These are phyloP conservation scores for Entophlyctis helioformis DNA, from an alignment of 192 early-diverging fungal species.

Conservation along the genomic window DNA sequence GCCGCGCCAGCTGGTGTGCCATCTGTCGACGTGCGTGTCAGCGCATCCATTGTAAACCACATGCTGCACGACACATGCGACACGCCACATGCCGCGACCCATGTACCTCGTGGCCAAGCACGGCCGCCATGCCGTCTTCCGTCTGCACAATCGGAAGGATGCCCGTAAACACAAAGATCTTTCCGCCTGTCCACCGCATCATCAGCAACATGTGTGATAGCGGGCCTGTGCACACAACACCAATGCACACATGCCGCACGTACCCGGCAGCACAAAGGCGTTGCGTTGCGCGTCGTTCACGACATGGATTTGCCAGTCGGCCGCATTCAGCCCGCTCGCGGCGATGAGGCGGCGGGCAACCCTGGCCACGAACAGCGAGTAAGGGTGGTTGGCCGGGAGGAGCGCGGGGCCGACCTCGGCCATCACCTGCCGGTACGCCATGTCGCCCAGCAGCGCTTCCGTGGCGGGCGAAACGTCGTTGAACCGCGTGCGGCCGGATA, in stretches of 20 bases:
- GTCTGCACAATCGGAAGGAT: constrained; percentile 67
- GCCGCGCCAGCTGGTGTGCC: constrained; percentile 83
- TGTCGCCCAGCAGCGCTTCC: too few species aligned
- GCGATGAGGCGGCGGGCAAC: constrained; percentile 61
- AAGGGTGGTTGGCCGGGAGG: constrained; percentile 53
- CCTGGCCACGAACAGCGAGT: constrained; percentile 46
- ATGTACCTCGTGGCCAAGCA: constrained; percentile 93
- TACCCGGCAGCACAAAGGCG: constrained; percentile 79
- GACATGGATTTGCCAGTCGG: constrained; percentile 89
- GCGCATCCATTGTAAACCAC: too few species aligned
- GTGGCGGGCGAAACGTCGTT: too few species aligned
- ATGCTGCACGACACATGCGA: too few species aligned
- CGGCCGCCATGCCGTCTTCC: constrained; percentile 84
- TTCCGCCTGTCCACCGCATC: constrained; percentile 31
- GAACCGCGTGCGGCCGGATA: too few species aligned
- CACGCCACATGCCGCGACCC: too few species aligned
- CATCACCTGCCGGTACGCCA: too few species aligned
- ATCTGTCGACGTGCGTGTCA: too few species aligned
- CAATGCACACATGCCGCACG: neutral
- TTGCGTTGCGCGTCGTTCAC: constrained; percentile 71
- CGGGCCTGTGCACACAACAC: neutral
- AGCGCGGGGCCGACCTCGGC: too few species aligned
- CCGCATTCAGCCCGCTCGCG: constrained; percentile 45
- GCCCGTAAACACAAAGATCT: constrained; percentile 96
- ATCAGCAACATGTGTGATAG: neutral